Evolutionary conservation across 345 rosid genomes (phyloP).

Genomic region (Clarkia xantiana): DNA sequence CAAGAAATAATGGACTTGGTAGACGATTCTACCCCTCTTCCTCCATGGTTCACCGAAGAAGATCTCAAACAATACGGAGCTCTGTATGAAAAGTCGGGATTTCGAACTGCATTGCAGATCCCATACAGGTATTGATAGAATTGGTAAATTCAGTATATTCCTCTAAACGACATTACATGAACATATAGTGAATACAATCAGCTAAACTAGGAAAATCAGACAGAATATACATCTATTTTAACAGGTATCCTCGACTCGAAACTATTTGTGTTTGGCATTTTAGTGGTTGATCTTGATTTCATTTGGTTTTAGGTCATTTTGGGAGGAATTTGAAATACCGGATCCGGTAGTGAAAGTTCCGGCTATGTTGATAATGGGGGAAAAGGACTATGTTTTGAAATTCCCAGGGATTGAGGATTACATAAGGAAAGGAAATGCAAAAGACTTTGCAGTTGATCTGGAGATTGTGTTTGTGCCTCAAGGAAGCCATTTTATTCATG

Average conservation of each 20-base stretch:
- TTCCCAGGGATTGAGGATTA: slow-evolving; percentile 40
- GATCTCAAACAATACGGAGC: slow-evolving; percentile 38
- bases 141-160: too few relatives aligned
- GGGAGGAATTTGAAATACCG: slow-evolving; percentile 5
- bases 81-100: slow-evolving; percentile 41
- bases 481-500: slow-evolving; percentile 44
- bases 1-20: slow-evolving; percentile 50
- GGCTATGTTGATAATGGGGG: slow-evolving; percentile 35
- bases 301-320: background rate
- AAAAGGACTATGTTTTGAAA: slow-evolving; percentile 30
- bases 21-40: slow-evolving; percentile 37
- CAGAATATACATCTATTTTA: too few relatives aligned
- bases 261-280: too few relatives aligned
- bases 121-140: slow-evolving; percentile 54
- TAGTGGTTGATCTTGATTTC: too few relatives aligned
- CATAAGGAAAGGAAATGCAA: slow-evolving; percentile 23
- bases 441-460: slow-evolving; percentile 28
- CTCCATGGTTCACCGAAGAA: slow-evolving; percentile 40
- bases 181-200: too few relatives aligned
- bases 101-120: slow-evolving; percentile 34
- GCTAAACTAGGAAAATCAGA: too few relatives aligned
- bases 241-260: too few relatives aligned
- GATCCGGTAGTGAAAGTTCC: slow-evolving; percentile 26
- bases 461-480: slow-evolving; percentile 34
- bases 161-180: too few relatives aligned